Base-by-base conservation (phyloP, 1,284 basidiomycete genomes). In the Marasmius sp. region DNA sequence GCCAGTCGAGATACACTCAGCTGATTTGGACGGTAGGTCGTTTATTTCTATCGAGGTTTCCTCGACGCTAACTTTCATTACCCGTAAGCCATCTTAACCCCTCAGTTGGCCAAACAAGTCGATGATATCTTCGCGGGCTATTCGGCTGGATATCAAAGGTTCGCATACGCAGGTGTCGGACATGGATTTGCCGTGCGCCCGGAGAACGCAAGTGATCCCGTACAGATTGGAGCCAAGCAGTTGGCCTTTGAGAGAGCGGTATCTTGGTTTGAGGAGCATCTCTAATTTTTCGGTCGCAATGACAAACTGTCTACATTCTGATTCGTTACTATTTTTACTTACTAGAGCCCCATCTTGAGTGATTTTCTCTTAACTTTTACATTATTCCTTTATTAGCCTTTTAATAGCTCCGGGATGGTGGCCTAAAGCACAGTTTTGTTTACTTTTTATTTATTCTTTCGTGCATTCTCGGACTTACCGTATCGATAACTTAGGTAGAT, bases 181-280 rank as follows among this genome's bases (percentile, higher is more conserved):
- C 85, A 87, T 68, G 85, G 84, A 0, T 86, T 85, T 65, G 75
- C 81, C 3, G 78, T 79, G 33, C 20, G 70, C 4, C 78, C 80
- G 63, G 67, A 71, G 54, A 57, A 64, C 51, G 70, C 70, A 27
- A 62, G 63, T 52, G 65, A 67, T 41, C 67, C 66, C 4, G 65
- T 66, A 1, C 59, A 62, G 37, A 66, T 69, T 48, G 66, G 65
- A 5, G 67, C 67, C 7, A 67, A 67, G 47, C 47, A 67, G 33
- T 63, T 63, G 11, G 66, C 67, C 14, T 69, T 69, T 45, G 59
- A 65, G 11, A 59, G 64, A 2, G 63, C 65, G 8, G 48, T 65
- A 16, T 60, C 62, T n/a, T 68, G 64, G 60, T 55, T 68, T n/a
- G n/a, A n/a, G n/a, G n/a, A n/a, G n/a, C n/a, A n/a, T n/a, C n/a